Percentiles rank a stretch among this genome's conserved stretches.
Evolutionary conservation across 2,329 filamentous ascomycete genomes (phyloP).

Genomic region (Aureobasidium sp.): DNA sequence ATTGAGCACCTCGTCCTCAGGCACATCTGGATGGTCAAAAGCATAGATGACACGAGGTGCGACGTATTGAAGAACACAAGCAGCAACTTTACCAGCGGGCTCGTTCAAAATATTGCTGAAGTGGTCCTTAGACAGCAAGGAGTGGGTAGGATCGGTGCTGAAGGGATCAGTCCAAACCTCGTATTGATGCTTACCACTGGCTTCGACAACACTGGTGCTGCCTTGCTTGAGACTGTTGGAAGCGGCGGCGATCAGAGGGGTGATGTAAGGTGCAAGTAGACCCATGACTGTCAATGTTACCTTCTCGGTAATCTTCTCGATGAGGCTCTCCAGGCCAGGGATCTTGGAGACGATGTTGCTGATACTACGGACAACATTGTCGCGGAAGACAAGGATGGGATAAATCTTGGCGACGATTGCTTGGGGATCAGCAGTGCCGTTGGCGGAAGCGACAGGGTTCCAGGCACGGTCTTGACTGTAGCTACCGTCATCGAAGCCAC

Average conservation of each 20-base stretch:
- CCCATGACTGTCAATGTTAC: slow-evolving; percentile 87
- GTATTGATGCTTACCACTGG: slow-evolving; percentile 42
- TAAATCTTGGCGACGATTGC: slow-evolving; percentile 57
- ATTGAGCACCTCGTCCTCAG: slow-evolving; percentile 72
- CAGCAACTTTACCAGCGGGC: slow-evolving; percentile 40
- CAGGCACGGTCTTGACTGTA: slow-evolving; percentile 29
- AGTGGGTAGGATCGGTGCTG: slow-evolving; percentile 42
- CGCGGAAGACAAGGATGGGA: slow-evolving; percentile 85
- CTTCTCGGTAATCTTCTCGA: slow-evolving; percentile 90
- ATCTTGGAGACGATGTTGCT: slow-evolving; percentile 82
- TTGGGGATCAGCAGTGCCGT: slow-evolving; percentile 52
- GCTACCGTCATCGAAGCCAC: slow-evolving; percentile 27
- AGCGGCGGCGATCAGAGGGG: slow-evolving; percentile 81
- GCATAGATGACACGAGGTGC: slow-evolving; percentile 84
- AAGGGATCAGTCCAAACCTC: slow-evolving; percentile 40
- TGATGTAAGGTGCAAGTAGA: slow-evolving; percentile 81
- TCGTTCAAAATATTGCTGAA: slow-evolving; percentile 43
- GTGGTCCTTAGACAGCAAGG: slow-evolving; percentile 44
- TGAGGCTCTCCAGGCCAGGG: slow-evolving; percentile 77
- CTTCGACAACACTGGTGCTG: slow-evolving; percentile 59
- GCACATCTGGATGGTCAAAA: slow-evolving; percentile 80
- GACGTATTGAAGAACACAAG: slow-evolving; percentile 67
- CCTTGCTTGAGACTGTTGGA: slow-evolving; percentile 79
- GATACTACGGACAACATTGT: slow-evolving; percentile 85
- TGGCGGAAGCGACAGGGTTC: slow-evolving; percentile 17